These are phyloP conservation scores for Strigomonas oncopelti DNA, from an alignment of 208 protist species.

Conservation along the genomic window DNA sequence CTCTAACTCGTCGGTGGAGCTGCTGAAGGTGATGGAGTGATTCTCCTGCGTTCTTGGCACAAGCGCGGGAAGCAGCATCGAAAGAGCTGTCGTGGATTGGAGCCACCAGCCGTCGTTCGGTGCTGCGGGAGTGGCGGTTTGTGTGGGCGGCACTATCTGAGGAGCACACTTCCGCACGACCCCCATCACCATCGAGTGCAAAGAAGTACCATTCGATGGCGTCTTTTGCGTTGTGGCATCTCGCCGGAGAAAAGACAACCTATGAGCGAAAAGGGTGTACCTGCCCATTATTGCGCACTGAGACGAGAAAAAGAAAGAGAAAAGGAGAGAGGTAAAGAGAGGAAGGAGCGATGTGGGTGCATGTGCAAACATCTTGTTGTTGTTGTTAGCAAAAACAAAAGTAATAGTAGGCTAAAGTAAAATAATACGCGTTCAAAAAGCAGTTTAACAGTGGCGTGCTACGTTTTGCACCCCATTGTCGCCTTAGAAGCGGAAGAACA, in stretches of 20 bases:
- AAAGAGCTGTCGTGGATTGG: not conserved
- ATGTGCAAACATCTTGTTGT: too few species aligned
- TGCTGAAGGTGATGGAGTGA: not conserved
- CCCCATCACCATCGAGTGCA: not conserved
- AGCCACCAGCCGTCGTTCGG: not conserved
- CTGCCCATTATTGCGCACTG: not conserved
- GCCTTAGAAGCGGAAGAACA: slow-evolving; percentile 8
- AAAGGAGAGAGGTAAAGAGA: not conserved
- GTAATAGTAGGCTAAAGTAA: too few species aligned
- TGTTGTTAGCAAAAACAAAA: too few species aligned
- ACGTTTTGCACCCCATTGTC: not conserved
- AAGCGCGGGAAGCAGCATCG: not conserved
- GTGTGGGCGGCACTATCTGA: not conserved
- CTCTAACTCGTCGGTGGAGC: not conserved
- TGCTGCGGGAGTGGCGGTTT: not conserved
- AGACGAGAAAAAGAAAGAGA: not conserved
- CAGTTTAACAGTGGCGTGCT: too few species aligned
- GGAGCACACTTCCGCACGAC: not conserved
- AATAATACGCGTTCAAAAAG: too few species aligned
- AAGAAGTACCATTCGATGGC: too few species aligned
- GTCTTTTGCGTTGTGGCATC: too few species aligned
- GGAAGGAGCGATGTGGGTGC: not conserved
- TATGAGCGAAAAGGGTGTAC: not conserved
- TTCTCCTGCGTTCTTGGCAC: not conserved
- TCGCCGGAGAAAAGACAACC: not conserved